phyloP scores from a whole-genome alignment of 2,329 filamentous ascomycete species.

The Chaetomium sp. region DNA sequence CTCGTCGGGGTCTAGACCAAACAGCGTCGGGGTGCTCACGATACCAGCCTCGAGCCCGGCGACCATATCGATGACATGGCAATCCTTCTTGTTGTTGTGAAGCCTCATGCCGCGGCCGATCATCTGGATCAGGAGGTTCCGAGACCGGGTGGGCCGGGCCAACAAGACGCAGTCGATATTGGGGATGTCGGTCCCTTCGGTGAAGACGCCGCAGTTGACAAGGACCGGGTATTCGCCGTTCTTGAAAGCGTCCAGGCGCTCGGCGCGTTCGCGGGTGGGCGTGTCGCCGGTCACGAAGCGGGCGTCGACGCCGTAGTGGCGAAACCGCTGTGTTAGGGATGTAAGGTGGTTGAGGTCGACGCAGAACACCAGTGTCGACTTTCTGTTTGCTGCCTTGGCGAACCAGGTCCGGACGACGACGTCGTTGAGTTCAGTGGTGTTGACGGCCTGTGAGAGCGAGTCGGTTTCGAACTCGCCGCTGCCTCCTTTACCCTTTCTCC shows the following conservation, averaged over 20 bases:
- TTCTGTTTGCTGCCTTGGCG: conserved; percentile 63
- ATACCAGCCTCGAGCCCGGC: conserved; percentile 78
- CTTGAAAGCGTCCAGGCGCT: conserved; percentile 70
- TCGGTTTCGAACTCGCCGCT: conserved; percentile 74
- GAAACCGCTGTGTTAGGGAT: conserved; percentile 69
- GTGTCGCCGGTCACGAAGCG: conserved; percentile 83
- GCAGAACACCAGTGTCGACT: conserved; percentile 89
- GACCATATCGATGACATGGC: conserved; percentile 95
- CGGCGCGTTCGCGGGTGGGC: conserved; percentile 56
- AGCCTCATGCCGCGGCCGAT: conserved; percentile 90
- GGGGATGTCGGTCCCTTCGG: conserved; percentile 94
- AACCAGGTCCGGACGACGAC: conserved; percentile 83
- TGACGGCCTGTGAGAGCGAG: conserved; percentile 76
- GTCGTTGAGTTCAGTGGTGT: conserved; percentile 73
- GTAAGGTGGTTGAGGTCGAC: conserved; percentile 81
- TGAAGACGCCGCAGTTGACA: conserved; percentile 93
- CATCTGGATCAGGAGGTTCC: conserved; percentile 96
- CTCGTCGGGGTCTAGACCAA: conserved; percentile 80
- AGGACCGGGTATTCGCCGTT: conserved; percentile 74
- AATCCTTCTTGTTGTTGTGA: conserved; percentile 73
- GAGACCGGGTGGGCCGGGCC: conserved; percentile 79
- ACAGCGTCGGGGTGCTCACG: conserved; percentile 83
- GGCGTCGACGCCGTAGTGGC: conserved; percentile 71
- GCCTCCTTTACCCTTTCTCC: conserved; percentile 47
- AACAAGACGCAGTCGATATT: conserved; percentile 93